Conservation (phyloP, 441 rosid species). For the Omphalea diandra region DNA sequence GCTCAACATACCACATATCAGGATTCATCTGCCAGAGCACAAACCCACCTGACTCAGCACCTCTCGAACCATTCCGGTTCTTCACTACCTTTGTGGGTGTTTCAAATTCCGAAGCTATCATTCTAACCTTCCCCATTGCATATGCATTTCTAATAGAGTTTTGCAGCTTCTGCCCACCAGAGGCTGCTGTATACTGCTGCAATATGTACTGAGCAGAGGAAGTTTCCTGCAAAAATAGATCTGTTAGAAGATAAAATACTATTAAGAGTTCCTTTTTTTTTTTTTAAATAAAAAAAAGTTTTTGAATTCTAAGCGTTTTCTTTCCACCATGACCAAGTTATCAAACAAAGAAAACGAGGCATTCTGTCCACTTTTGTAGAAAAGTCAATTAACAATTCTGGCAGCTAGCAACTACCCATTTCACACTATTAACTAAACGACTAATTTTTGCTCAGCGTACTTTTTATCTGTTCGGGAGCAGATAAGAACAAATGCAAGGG, state of each 20-base stretch:
- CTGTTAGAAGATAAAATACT: constrained; percentile 2
- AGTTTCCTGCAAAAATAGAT: constrained; percentile 56
- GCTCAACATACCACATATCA: constrained; percentile 96
- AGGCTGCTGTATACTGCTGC: constrained; percentile 93
- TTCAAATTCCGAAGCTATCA: constrained; percentile 79
- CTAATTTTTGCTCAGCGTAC: neutral
- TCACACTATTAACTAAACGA: neutral
- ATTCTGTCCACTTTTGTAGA: constrained; percentile 3
- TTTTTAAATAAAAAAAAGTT: no score
- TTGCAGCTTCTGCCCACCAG: constrained; percentile 76
- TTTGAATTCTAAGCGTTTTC: neutral
- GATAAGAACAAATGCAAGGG: neutral
- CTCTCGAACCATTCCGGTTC: constrained; percentile 44
- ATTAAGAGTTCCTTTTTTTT: neutral
- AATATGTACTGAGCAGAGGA: constrained; percentile 90
- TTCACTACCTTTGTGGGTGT: constrained; percentile 67
- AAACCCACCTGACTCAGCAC: constrained; percentile 74
- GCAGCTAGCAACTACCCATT: constrained; percentile 12
- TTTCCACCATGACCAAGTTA: neutral
- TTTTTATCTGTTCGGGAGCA: constrained; percentile 1
- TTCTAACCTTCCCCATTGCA: constrained; percentile 82
- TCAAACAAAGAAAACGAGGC: constrained; percentile 15
- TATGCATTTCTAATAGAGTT: constrained; percentile 71
- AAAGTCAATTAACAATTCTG: constrained; percentile 7
- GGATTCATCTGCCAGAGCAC: constrained; percentile 99